Conservation (phyloP, 306 rosid species). For the Casuarina cunninghamiana region DNA sequence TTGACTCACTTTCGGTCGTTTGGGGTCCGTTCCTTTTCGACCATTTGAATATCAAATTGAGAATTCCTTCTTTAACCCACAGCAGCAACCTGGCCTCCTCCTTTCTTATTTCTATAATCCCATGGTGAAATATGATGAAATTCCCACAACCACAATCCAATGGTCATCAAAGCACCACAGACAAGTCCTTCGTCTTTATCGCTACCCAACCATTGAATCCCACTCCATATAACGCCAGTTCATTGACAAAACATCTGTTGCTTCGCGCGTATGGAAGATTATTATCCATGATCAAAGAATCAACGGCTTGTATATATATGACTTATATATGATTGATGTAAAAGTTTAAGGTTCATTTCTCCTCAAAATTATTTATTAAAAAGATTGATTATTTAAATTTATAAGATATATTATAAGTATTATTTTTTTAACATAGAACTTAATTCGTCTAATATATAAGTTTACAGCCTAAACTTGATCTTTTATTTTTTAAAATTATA, state of each 20-base stretch:
- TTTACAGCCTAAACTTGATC: too few species aligned
- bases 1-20: constrained; percentile 34
- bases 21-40: constrained; percentile 8
- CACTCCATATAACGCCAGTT: constrained; percentile 1
- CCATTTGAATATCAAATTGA: background rate
- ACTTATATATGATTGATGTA: too few species aligned
- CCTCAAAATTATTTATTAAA: too few species aligned
- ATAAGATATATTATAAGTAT: too few species aligned
- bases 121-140: background rate
- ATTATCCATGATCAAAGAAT: background rate
- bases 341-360: too few species aligned
- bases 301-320: background rate
- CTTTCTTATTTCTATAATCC: background rate
- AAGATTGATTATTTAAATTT: too few species aligned
- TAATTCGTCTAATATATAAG: too few species aligned
- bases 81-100: constrained; percentile 13
- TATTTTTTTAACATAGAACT: too few species aligned
- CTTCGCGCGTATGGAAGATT: constrained; percentile 11
- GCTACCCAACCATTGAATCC: constrained; percentile 8
- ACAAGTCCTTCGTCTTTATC: constrained; percentile 1
- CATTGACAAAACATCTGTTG: constrained; percentile 6
- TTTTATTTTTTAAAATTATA: too few species aligned
- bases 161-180: background rate
- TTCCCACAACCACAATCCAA: constrained; percentile 1
- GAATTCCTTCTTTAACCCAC: constrained; percentile 8